These are phyloP conservation scores for Henckelia pumila DNA, from an alignment of 257 asterid genomes.

Conservation along the genomic window DNA sequence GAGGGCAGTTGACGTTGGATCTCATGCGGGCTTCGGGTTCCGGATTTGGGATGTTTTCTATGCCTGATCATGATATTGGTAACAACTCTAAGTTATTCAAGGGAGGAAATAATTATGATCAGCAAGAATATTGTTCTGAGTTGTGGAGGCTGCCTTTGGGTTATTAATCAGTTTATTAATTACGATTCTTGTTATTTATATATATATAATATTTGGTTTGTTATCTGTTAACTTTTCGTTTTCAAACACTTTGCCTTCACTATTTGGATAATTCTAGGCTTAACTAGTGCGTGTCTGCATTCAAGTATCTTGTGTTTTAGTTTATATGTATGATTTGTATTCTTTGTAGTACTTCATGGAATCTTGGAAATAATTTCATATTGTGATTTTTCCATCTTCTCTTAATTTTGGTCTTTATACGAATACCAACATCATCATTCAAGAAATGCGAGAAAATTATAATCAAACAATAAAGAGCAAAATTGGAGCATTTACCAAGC, in stretches of 20 bases:
- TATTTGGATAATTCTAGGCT: neutral
- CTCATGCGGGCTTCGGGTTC: conserved; percentile 51
- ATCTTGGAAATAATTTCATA: neutral
- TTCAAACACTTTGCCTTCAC: neutral
- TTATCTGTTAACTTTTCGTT: too few species aligned
- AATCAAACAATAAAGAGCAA: too few species aligned
- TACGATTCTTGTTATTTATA: too few species aligned
- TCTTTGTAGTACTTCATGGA: neutral
- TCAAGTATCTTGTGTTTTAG: neutral
- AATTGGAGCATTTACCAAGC: too few species aligned
- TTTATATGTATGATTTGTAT: neutral
- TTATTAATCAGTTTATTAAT: conserved; percentile 16
- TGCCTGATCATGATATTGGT: conserved; percentile 8
- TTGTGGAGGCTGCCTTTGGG: conserved; percentile 42
- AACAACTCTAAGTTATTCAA: conserved; percentile 1
- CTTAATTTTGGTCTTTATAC: too few species aligned
- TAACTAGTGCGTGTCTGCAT: neutral
- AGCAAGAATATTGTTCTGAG: conserved; percentile 30
- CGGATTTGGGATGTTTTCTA: conserved; percentile 32
- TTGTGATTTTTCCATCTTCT: neutral
- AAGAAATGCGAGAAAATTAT: too few species aligned
- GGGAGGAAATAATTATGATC: conserved; percentile 14
- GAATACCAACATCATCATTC: too few species aligned
- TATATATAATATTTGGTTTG: too few species aligned
- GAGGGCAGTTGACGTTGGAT: conserved; percentile 43